Percentiles rank a stretch among this genome's conserved stretches.
These are phyloP conservation scores for Xerocomus potaroensis DNA, from an alignment of 768 basidiomycete species.

Conservation along the genomic window DNA sequence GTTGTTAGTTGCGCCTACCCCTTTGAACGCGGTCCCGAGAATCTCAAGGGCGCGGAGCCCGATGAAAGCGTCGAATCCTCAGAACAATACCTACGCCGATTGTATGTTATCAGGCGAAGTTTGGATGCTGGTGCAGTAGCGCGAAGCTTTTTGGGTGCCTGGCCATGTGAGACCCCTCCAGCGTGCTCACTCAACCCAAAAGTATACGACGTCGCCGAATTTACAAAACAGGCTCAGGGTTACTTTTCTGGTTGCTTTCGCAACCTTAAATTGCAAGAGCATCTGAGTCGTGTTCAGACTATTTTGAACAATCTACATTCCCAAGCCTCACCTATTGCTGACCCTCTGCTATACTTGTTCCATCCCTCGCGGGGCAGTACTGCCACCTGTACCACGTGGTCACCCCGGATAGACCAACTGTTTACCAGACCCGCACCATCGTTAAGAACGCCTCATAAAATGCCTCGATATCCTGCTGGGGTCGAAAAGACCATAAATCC, in stretches of 20 bases:
- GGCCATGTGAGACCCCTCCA: slow-evolving; percentile 1
- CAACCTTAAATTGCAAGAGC: not conserved
- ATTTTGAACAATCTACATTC: not conserved
- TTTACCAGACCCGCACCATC: slow-evolving; percentile 3
- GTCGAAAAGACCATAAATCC: not conserved
- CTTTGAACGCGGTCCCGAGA: not conserved
- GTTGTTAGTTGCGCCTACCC: not conserved
- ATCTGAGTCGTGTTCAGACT: not conserved
- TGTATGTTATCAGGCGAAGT: not conserved
- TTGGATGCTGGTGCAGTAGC: not conserved
- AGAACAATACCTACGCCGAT: not conserved
- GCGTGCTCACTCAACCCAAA: not conserved
- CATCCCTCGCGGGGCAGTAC: not conserved
- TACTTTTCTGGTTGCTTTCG: not conserved
- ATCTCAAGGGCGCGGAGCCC: not conserved
- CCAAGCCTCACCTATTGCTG: too few species aligned
- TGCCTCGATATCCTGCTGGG: not conserved
- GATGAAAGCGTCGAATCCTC: not conserved
- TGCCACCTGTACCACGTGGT: not conserved
- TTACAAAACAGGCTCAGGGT: not conserved
- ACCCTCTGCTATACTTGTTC: not conserved
- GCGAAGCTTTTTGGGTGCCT: not conserved
- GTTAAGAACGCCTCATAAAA: not conserved
- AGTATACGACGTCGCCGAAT: not conserved
- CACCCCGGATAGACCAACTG: not conserved